Conservation (phyloP, 352 stramenopile genomes). For the Pythium insidiosum region DNA sequence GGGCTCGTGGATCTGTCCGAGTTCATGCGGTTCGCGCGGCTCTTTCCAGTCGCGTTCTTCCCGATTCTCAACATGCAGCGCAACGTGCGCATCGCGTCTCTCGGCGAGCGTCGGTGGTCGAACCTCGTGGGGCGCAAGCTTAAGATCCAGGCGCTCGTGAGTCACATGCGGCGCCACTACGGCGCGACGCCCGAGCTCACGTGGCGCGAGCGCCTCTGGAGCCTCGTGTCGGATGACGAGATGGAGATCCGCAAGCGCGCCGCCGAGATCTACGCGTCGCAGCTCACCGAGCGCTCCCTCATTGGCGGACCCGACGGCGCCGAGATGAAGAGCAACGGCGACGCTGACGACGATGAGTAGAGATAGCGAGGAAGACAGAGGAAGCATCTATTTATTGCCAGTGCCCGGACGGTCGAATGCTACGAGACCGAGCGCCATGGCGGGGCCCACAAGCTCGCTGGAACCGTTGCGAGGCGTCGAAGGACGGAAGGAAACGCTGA, state of each 20-base stretch:
- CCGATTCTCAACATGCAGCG: constrained; percentile 18
- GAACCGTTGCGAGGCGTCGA: too few relatives aligned
- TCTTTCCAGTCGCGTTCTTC: constrained; percentile 16
- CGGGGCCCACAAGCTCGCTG: too few relatives aligned
- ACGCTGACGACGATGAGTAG: background rate
- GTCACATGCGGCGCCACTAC: constrained; percentile 48
- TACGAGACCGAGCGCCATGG: too few relatives aligned
- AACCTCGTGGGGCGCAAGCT: constrained; percentile 35
- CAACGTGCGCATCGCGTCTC: constrained; percentile 10
- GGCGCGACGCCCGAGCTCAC: constrained; percentile 36
- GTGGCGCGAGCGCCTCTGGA: constrained; percentile 25
- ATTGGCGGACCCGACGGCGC: too few relatives aligned
- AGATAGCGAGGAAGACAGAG: background rate
- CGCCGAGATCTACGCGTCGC: constrained; percentile 30
- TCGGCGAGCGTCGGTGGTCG: constrained; percentile 14
- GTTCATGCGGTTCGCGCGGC: constrained; percentile 18
- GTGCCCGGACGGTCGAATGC: background rate
- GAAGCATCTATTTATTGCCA: background rate
- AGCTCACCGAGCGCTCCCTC: constrained; percentile 27
- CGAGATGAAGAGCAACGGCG: too few relatives aligned
- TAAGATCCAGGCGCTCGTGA: constrained; percentile 43
- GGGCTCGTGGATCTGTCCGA: constrained; percentile 16
- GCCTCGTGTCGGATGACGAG: constrained; percentile 38
- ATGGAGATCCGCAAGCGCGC: constrained; percentile 40
- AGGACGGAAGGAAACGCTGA: too few relatives aligned